A percentile compares a stretch with the other conserved stretches of the same genome.
Conservation (phyloP, 176 grass and related monocot species). For the Melocanna baccifera region DNA sequence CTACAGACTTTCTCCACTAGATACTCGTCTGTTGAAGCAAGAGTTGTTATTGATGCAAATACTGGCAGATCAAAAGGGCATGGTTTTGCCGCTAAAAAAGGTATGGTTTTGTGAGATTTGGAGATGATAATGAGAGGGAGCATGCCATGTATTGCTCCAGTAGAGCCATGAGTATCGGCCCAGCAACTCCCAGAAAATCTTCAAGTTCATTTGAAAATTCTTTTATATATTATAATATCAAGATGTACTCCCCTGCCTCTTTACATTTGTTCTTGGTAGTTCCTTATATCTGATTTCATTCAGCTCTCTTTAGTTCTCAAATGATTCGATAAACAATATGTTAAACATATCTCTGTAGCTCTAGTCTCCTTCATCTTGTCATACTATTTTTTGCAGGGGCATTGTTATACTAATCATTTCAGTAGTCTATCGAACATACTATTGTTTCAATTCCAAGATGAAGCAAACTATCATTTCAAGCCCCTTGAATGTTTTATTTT, state of each 20-base stretch:
- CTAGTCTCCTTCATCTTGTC: too few relatives aligned
- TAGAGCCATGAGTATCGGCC: conserved; percentile 81
- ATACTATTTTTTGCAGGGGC: too few relatives aligned
- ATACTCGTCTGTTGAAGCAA: conserved; percentile 76
- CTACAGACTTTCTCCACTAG: conserved; percentile 66
- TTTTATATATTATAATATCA: too few relatives aligned
- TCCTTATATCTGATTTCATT: too few relatives aligned
- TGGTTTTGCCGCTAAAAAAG: conserved; percentile 34
- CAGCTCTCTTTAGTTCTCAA: too few relatives aligned
- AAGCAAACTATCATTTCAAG: not conserved
- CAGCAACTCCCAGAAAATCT: conserved; percentile 73
- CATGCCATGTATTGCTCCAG: too few relatives aligned
- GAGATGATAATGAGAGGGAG: conserved; percentile 56
- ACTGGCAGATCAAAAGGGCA: conserved; percentile 77
- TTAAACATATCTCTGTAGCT: too few relatives aligned
- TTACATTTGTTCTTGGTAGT: too few relatives aligned
- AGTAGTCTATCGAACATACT: not conserved
- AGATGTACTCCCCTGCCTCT: too few relatives aligned
- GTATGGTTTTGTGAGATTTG: conserved; percentile 79
- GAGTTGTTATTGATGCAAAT: conserved; percentile 74
- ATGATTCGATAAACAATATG: too few relatives aligned
- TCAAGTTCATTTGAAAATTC: conserved; percentile 43
- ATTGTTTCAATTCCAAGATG: not conserved
- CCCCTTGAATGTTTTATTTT: too few relatives aligned
- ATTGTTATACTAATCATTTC: not conserved